Evolutionary conservation across 1,284 basidiomycete genomes (phyloP).

Genomic region (Trichosporon inkin): DNA sequence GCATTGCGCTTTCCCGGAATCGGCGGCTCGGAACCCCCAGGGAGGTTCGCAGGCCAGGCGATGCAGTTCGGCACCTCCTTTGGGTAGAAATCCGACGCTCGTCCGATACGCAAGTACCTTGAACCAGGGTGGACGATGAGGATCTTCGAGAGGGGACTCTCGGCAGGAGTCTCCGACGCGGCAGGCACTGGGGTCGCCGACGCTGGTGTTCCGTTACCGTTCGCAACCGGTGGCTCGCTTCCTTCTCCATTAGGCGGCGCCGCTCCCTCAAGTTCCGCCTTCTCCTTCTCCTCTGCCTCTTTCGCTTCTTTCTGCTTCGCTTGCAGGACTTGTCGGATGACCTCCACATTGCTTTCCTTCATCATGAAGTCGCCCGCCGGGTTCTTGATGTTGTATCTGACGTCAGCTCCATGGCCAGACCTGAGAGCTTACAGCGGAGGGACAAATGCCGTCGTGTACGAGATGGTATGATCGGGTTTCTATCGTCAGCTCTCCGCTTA

Average conservation of each 20-base stretch:
- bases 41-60: conserved; percentile 16
- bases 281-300: conserved; percentile 2
- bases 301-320: conserved; percentile 24
- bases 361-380: conserved; percentile 43
- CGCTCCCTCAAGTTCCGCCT: background rate
- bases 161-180: background rate
- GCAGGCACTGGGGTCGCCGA: background rate
- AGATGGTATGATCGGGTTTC: conserved; percentile 28
- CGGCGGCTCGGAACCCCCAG: conserved; percentile 29
- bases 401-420: background rate
- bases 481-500: conserved; percentile 2
- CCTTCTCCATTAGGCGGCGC: background rate
- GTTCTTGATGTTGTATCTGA: conserved; percentile 42
- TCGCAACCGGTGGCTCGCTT: background rate
- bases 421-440: conserved; percentile 31
- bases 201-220: background rate
- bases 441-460: conserved; percentile 41
- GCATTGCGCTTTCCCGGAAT: conserved; percentile 34
- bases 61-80: conserved; percentile 49
- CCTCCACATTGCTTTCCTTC: conserved; percentile 42
- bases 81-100: conserved; percentile 67
- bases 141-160: conserved; percentile 44
- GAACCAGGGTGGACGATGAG: conserved; percentile 94
- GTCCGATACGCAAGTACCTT: conserved; percentile 76
- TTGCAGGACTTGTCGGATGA: conserved; percentile 27